Conservation (phyloP, 1,139 yeast species). For the Yamadazyma membranifaciens region DNA sequence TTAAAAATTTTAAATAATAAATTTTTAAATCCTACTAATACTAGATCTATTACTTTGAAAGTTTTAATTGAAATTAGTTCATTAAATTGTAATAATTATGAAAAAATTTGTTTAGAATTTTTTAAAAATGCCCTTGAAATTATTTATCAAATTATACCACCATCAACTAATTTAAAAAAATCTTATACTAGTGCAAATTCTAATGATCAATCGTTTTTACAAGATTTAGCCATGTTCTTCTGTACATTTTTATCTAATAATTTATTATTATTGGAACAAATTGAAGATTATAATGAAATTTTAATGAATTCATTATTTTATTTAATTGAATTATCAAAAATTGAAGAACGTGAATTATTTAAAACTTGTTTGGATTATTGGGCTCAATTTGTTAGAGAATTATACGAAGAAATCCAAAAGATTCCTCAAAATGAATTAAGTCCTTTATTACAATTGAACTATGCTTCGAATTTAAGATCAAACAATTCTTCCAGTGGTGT, state of each 20-base stretch:
- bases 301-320: constrained; percentile 74
- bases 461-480: constrained; percentile 46
- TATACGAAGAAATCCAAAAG: constrained; percentile 82
- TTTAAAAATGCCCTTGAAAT: constrained; percentile 76
- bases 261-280: constrained; percentile 68
- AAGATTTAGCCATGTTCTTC: constrained; percentile 91
- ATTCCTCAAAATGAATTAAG: constrained; percentile 69
- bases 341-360: constrained; percentile 94
- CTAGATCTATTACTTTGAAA: constrained; percentile 81
- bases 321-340: constrained; percentile 79
- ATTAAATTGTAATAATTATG: constrained; percentile 60
- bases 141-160: constrained; percentile 70
- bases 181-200: constrained; percentile 77
- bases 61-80: constrained; percentile 89
- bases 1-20: constrained; percentile 69
- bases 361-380: constrained; percentile 95
- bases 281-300: constrained; percentile 56
- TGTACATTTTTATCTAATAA: constrained; percentile 83
- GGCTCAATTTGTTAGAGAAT: constrained; percentile 76
- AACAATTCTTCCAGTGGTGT: constrained; percentile 18
- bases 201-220: constrained; percentile 88
- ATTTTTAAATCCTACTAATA: constrained; percentile 75
- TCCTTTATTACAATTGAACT: constrained; percentile 73
- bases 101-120: constrained; percentile 65
- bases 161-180: constrained; percentile 66